phyloP scores from a whole-genome alignment of 768 basidiomycete genomes.

The Mycena crocata region DNA sequence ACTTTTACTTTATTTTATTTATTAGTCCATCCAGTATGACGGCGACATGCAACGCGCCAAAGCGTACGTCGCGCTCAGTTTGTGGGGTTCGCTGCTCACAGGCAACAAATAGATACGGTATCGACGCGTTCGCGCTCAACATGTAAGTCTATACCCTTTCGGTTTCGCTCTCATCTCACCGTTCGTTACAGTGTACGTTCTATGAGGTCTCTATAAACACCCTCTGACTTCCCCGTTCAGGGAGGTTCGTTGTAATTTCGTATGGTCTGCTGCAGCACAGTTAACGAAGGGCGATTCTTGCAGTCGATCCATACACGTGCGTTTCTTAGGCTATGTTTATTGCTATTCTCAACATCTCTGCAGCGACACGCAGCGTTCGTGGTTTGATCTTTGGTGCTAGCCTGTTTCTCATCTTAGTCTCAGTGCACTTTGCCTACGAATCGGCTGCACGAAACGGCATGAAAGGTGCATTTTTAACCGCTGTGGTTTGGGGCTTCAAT shows the following conservation, averaged over 20 bases:
- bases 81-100: background rate
- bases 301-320: slow-evolving; percentile 50
- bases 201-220: background rate
- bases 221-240: slow-evolving; percentile 6
- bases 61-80: background rate
- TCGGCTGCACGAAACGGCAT: slow-evolving; percentile 45
- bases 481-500: background rate
- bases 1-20: background rate
- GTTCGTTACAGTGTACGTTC: background rate
- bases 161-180: background rate
- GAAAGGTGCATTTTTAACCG: slow-evolving; percentile 45
- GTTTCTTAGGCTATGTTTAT: background rate
- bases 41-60: slow-evolving; percentile 31
- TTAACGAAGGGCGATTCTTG: slow-evolving; percentile 30
- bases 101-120: slow-evolving; percentile 13
- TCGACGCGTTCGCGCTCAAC: slow-evolving; percentile 58
- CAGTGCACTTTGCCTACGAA: slow-evolving; percentile 47
- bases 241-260: slow-evolving; percentile 18
- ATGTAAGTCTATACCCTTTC: slow-evolving; percentile 5
- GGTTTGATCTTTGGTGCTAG: background rate
- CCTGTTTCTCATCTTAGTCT: background rate
- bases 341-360: background rate
- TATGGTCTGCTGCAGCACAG: background rate
- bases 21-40: slow-evolving; percentile 19
- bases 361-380: slow-evolving; percentile 25